Percentiles rank a stretch among this genome's conserved stretches.
These are phyloP conservation scores for Acorus gramineus DNA, from an alignment of 106 monocot species.

Conservation along the genomic window DNA sequence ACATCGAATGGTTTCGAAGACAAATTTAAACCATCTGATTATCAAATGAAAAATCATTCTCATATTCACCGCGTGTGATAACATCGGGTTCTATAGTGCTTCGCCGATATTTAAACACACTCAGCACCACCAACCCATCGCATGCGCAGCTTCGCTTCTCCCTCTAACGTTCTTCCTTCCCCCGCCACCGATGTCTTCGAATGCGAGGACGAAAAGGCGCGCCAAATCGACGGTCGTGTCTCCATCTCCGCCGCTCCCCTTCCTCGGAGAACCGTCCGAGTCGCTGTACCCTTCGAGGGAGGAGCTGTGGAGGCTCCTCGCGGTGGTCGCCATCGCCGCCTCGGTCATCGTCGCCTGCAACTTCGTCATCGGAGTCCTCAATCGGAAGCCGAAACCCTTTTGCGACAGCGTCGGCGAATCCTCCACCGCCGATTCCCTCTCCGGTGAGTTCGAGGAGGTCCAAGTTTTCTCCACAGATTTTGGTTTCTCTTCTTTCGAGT, in stretches of 20 bases:
- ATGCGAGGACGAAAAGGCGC: neutral
- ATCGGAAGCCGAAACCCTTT: slow-evolving; percentile 50
- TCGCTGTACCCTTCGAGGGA: slow-evolving; percentile 53
- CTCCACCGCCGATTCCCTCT: slow-evolving; percentile 15
- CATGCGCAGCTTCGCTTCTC: too few species aligned
- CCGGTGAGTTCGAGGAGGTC: neutral
- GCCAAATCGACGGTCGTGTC: neutral
- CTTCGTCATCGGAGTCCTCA: slow-evolving; percentile 21
- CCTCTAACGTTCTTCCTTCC: too few species aligned
- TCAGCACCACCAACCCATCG: too few species aligned
- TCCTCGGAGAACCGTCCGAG: slow-evolving; percentile 25
- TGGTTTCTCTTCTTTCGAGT: neutral
- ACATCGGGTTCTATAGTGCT: too few species aligned
- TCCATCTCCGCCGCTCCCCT: neutral
- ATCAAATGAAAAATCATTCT: too few species aligned
- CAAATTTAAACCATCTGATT: too few species aligned
- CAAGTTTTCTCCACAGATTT: neutral
- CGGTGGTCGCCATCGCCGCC: slow-evolving; percentile 60
- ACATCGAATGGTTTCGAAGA: too few species aligned
- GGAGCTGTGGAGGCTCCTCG: slow-evolving; percentile 45
- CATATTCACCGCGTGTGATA: too few species aligned
- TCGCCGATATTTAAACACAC: too few species aligned
- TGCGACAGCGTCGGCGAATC: slow-evolving; percentile 36
- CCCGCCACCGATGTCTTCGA: too few species aligned
- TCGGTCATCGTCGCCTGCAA: slow-evolving; percentile 52